These are phyloP conservation scores for Colletotrichum tropicicola DNA, from an alignment of 2,329 filamentous ascomycete species.

Conservation along the genomic window DNA sequence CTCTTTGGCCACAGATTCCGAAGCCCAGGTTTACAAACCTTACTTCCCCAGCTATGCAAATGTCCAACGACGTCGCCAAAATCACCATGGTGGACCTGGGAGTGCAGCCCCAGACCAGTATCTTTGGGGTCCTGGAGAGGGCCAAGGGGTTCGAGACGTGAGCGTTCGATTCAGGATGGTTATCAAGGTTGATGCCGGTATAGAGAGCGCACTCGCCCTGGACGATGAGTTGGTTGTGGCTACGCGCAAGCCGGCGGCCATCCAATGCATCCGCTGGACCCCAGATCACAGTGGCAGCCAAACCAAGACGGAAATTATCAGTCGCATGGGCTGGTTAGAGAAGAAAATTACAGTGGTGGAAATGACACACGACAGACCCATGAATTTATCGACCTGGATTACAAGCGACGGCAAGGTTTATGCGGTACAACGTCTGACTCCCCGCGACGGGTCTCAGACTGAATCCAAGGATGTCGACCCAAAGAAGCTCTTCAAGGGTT, in stretches of 20 bases:
- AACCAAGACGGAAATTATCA: slow-evolving; percentile 89
- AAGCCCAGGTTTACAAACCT: slow-evolving; percentile 85
- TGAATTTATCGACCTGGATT: slow-evolving; percentile 95
- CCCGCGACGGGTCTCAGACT: slow-evolving; percentile 40
- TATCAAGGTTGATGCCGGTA: slow-evolving; percentile 96
- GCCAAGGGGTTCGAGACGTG: slow-evolving; percentile 82
- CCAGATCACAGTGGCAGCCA: slow-evolving; percentile 84
- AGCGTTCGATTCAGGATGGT: slow-evolving; percentile 96
- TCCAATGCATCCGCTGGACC: slow-evolving; percentile 96
- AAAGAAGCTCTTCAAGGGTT: slow-evolving; percentile 83
- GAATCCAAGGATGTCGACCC: slow-evolving; percentile 42
- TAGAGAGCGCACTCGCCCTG: slow-evolving; percentile 84
- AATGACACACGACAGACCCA: slow-evolving; percentile 94
- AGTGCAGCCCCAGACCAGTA: slow-evolving; percentile 68
- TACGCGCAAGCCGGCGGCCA: slow-evolving; percentile 89
- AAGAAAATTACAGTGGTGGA: slow-evolving; percentile 80
- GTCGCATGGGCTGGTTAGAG: slow-evolving; percentile 85
- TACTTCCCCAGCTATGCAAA: slow-evolving; percentile 77
- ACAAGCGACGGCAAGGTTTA: slow-evolving; percentile 88
- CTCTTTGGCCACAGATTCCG: slow-evolving; percentile 84
- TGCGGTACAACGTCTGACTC: slow-evolving; percentile 80
- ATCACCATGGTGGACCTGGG: slow-evolving; percentile 65
- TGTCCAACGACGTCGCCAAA: slow-evolving; percentile 69
- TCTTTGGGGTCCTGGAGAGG: slow-evolving; percentile 82
- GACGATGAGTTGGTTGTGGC: slow-evolving; percentile 94